Evolutionary conservation across 2,329 filamentous ascomycete species (phyloP), one percentile per base, ranked within the genome.

Genomic region (Colletotrichum noveboracense): DNA sequence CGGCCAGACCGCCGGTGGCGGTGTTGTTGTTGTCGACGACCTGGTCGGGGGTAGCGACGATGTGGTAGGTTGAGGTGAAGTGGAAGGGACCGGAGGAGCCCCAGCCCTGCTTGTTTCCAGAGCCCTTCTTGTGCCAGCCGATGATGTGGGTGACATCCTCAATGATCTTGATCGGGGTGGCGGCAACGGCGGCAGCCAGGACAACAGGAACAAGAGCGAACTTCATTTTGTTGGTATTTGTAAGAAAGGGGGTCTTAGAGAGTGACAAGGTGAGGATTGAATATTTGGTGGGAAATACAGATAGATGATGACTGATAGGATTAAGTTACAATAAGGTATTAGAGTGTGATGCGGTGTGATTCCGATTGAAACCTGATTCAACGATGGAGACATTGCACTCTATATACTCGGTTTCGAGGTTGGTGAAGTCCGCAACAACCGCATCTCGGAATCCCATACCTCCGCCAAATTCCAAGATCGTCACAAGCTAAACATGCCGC

Each of bases 31-130:
- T 81, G 76, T 88, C 84, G 77, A 89, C 86, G 74, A 91, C 88
- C 78, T 91, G 83, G 56, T 88, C 84, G 2, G 88, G 88, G 6
- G 83, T 87, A 18, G 89, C 89, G 58, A 85, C 80, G 73, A 91
- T 82, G 55, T 84, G 78, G 83, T 86, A 90, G 73, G 85, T 87
- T 21, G 86, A 88, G 72, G 89, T 89, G 83, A 90, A 91, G 76
- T 74, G 66, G 76, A 84, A 84, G 4, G 82, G 82, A 24, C 68
- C 58, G 7, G 61, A 30, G 5, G 64, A 8, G 16, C 71, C 70
- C 38, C 74, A 60, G 18, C 62, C 66, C 75, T 24, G 55, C 66
- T 74, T 65, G 43, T 71, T 26, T 34, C 52, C 70, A 28, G 77
- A 72, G 7, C 79, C 79, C 26, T 80, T 73, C 70, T 79, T 77